Evolutionary conservation across 2,329 filamentous ascomycete species (phyloP), one percentile per base, ranked within the genome.

Genomic region (Alternaria burnsii): DNA sequence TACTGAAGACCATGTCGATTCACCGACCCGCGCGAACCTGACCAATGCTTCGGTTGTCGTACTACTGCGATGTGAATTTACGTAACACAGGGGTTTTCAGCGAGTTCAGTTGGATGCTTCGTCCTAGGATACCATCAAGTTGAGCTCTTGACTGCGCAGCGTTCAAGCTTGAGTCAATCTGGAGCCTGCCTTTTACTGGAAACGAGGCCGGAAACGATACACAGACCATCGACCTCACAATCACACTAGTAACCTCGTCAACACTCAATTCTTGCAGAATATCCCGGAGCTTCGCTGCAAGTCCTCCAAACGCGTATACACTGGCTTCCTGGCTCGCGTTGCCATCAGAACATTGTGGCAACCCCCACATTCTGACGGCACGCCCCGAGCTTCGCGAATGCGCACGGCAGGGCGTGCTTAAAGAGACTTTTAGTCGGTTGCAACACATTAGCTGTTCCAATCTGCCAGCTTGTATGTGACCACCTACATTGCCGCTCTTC

Each of bases 401-500:
- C 20, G 34, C 16, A 36, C 20, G 9, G 20, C 8, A n/a, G 32
- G 46, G 20, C 9, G 20, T 36, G 32, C 32, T 26, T 26, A 9
- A 11, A 38, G 10, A 12, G 12, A 22, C 14, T 38, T 18, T 12
- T 30, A 14, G 34, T 50, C 20, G 36, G 20, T 18, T 36, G 32
- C 46, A 50, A 20, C 24, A 24, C 30, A 24, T 26, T 26, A 26
- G 32, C 5, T 34, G 9, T 50, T 50, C 46, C 22, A 20, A 36
- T 22, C 34, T 5, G 16, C 7, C 32, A 26, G 26, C 10, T 34
- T 22, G 38, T n/a, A 8, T 48, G 32, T 47, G 22, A 22, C 40
- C 34, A n/a, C 51, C 26, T 53, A 32, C 51, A 53, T 30, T 36
- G 20, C 38, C 51, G 51, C 20, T 30, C 38, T 42, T 53, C 38